A percentile compares a stretch with the other conserved stretches of the same genome.
These are phyloP conservation scores for Ambrosia hybrid DNA, from an alignment of 140 eudicot genomes.

Conservation along the genomic window DNA sequence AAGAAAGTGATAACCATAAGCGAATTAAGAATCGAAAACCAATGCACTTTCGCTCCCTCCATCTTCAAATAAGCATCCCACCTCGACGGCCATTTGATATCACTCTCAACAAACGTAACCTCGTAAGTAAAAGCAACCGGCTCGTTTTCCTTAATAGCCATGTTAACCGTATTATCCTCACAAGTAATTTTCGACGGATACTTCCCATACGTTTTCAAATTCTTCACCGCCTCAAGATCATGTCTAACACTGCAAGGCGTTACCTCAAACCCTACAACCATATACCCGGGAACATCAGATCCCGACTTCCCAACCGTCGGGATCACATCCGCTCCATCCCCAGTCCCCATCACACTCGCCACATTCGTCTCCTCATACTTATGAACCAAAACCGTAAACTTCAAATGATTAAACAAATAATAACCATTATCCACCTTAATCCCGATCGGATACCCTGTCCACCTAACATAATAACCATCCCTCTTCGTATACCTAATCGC, in stretches of 20 bases:
- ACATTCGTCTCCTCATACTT: conserved; percentile 53
- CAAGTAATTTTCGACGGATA: conserved; percentile 41
- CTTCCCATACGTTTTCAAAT: conserved; percentile 38
- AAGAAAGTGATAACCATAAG: conserved; percentile 59
- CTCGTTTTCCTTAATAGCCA: conserved; percentile 56
- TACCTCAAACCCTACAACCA: conserved; percentile 65
- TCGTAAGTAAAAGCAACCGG: conserved; percentile 52
- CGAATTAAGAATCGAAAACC: conserved; percentile 65
- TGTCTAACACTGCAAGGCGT: conserved; percentile 49
- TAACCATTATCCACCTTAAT: conserved; percentile 43
- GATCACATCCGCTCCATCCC: conserved; percentile 50
- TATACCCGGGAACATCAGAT: conserved; percentile 46
- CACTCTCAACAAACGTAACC: conserved; percentile 53
- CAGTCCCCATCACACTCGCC: conserved; percentile 58
- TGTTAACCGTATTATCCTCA: conserved; percentile 43
- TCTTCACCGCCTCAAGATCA: conserved; percentile 35
- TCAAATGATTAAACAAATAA: conserved; percentile 51
- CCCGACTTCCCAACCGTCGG: conserved; percentile 31
- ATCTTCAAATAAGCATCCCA: conserved; percentile 69
- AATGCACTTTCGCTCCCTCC: conserved; percentile 65
- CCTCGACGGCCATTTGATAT: conserved; percentile 62
- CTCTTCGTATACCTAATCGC: conserved; percentile 51
- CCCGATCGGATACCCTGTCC: conserved; percentile 65
- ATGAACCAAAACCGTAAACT: conserved; percentile 55
- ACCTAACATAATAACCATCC: conserved; percentile 39